These are phyloP conservation scores for Croton setiger DNA, from an alignment of 441 rosid species.

Conservation along the genomic window DNA sequence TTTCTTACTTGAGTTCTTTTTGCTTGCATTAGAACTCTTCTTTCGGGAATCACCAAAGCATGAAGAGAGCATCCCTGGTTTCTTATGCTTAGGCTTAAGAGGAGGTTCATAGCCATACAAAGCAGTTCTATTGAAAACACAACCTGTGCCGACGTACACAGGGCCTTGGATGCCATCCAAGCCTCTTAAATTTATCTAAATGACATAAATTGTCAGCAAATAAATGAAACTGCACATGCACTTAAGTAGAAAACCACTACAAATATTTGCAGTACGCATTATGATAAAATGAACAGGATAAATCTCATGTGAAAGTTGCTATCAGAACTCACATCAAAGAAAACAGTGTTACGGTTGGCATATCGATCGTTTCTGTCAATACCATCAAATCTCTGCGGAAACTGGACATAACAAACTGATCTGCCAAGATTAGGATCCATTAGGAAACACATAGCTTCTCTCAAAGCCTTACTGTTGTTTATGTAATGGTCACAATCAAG, in stretches of 20 bases:
- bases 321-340: conserved; percentile 33
- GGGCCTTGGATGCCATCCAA: conserved; percentile 62
- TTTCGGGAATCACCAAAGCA: conserved; percentile 49
- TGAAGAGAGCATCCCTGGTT: conserved; percentile 40
- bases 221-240: not conserved
- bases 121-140: conserved; percentile 55
- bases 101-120: conserved; percentile 65
- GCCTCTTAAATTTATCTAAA: conserved; percentile 54
- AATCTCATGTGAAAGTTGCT: not conserved
- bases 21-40: conserved; percentile 38
- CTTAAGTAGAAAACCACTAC: not conserved
- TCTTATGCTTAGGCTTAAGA: conserved; percentile 45
- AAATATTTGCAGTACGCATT: not conserved
- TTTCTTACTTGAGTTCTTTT: conserved; percentile 40
- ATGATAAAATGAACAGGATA: not conserved
- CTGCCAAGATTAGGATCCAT: conserved; percentile 43
- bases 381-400: conserved; percentile 47
- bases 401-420: conserved; percentile 40
- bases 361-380: conserved; percentile 40
- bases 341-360: conserved; percentile 43
- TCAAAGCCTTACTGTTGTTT: conserved; percentile 37
- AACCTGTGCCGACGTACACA: conserved; percentile 60
- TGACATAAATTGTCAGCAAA: not conserved
- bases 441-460: conserved; percentile 47
- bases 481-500: conserved; percentile 44